Conservation (phyloP, 192 early-diverging fungal genomes). For the Lobulomyces angularis region DNA sequence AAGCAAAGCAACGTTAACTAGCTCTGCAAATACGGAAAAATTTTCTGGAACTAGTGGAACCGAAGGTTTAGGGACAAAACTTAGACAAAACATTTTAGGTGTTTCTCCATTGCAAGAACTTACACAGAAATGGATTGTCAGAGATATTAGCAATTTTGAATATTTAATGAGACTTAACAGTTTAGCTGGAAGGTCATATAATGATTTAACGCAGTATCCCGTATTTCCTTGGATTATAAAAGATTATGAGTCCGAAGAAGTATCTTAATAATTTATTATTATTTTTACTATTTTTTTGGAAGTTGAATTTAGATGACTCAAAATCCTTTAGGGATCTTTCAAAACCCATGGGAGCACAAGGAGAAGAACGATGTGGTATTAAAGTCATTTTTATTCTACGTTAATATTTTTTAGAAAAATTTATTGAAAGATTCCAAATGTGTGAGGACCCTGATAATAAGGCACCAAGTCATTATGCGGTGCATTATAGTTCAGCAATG, state of each 20-base stretch:
- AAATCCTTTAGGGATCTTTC: constrained; percentile 75
- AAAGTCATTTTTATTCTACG: constrained; percentile 8
- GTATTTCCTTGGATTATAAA: constrained; percentile 90
- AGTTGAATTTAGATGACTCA: constrained; percentile 66
- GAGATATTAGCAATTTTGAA: constrained; percentile 90
- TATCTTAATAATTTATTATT: constrained; percentile 5
- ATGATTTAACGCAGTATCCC: constrained; percentile 90
- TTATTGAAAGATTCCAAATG: constrained; percentile 43
- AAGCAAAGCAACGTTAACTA: constrained; percentile 32
- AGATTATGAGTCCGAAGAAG: constrained; percentile 60
- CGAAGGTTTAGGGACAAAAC: constrained; percentile 18
- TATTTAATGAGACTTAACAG: constrained; percentile 92
- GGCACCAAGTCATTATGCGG: constrained; percentile 82
- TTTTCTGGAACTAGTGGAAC: constrained; percentile 14
- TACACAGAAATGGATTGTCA: constrained; percentile 60
- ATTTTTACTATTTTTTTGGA: constrained; percentile 5
- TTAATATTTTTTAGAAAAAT: constrained; percentile 35
- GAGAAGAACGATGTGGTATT: constrained; percentile 43
- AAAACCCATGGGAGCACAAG: constrained; percentile 81
- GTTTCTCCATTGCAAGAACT: constrained; percentile 50
- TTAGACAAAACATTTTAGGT: constrained; percentile 38
- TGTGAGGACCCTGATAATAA: constrained; percentile 51
- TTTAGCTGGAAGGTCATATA: constrained; percentile 52
- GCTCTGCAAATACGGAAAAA: constrained; percentile 21
- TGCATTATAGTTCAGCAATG: constrained; percentile 90